Base-by-base conservation (phyloP, 805 yeast genomes). In the Starmerella vaccinii region DNA sequence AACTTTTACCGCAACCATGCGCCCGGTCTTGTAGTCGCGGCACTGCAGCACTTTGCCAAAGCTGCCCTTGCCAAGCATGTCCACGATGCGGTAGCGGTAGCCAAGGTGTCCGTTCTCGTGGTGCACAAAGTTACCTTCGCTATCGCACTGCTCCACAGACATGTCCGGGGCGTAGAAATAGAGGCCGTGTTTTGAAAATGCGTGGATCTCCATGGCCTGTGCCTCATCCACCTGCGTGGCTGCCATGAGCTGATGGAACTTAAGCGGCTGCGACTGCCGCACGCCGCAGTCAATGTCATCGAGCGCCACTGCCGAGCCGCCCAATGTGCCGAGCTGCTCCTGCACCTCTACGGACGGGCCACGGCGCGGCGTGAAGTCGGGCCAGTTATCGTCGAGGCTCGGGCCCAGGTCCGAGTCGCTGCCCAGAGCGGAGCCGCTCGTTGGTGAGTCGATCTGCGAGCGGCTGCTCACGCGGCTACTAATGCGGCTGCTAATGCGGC, bases 41-140 rank as follows among this genome's bases (percentile, higher is more conserved):
- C 88, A 82, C 50, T 76, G 71, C 6, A 83, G 68, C 1, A 87
- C 95, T 47, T 77, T 78, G 0, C 95, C 95, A 69, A 86, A 86
- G 39, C 89, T 79, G 7, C 95, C 95, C 46, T 75, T 76, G 0
- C 95, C 95, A 10, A 86, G 70, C 1, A 71, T 64, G 2, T 70
- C 64, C 19, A 76, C 47, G 4, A 85, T 77, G 57, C 83, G 80
- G 61, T 81, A 87, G 26, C 94, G 67, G 63, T 80, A 86, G 49
- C 81, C 81, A 39, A 86, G 75, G 56, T 86, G 95, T 61, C 85
- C 95, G 10, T 81, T 78, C 1, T 63, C 61, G 0, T 70, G 59
- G 1, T 77, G 69, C 5, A 69, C 67, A 59, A 83, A 81, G 60
- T 84, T 83, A 3, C 85, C 83, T 12, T 75, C 67, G 10, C 64